phyloP scores from a whole-genome alignment of 306 rosid genomes.

The Dryas drummondii region DNA sequence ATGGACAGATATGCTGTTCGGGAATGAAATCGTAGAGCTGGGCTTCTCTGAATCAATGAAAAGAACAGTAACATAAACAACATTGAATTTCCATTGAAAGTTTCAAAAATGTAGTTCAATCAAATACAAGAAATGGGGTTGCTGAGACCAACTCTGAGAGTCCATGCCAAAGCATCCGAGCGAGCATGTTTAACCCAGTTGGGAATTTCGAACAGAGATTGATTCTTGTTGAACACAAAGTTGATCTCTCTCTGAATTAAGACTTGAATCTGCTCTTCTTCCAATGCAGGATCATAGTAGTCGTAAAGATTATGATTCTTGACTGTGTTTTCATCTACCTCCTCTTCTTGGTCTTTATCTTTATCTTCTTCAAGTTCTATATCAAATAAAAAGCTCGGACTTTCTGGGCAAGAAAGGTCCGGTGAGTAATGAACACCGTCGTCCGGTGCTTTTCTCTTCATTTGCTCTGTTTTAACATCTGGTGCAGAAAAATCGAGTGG shows the following conservation, averaged over 20 bases:
- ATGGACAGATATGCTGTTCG: constrained; percentile 81
- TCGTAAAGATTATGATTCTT: constrained; percentile 12
- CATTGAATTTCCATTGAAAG: not conserved
- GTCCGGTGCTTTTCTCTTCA: constrained; percentile 12
- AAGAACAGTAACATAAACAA: not conserved
- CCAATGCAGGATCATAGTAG: constrained; percentile 29
- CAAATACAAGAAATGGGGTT: constrained; percentile 19
- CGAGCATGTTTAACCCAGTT: constrained; percentile 52
- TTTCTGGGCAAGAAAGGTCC: constrained; percentile 51
- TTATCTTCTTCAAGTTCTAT: too few relatives aligned
- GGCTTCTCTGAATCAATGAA: constrained; percentile 49
- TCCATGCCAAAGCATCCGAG: constrained; percentile 65
- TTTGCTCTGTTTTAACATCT: not conserved
- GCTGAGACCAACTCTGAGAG: constrained; percentile 59
- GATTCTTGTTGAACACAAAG: constrained; percentile 43
- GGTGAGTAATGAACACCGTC: constrained; percentile 37
- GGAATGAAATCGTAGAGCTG: constrained; percentile 59
- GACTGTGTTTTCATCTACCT: constrained; percentile 30
- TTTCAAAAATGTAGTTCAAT: constrained; percentile 25
- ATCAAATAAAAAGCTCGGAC: constrained; percentile 26
- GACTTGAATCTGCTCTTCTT: constrained; percentile 41
- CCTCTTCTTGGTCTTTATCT: constrained; percentile 11
- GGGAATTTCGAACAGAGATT: constrained; percentile 29
- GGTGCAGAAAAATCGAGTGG: constrained; percentile 5
- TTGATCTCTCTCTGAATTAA: constrained; percentile 53